A percentile compares a stretch with the other conserved stretches of the same genome.
These are phyloP conservation scores for Chlorella sorokiniana DNA, from an alignment of 139 green algal species.

Conservation along the genomic window DNA sequence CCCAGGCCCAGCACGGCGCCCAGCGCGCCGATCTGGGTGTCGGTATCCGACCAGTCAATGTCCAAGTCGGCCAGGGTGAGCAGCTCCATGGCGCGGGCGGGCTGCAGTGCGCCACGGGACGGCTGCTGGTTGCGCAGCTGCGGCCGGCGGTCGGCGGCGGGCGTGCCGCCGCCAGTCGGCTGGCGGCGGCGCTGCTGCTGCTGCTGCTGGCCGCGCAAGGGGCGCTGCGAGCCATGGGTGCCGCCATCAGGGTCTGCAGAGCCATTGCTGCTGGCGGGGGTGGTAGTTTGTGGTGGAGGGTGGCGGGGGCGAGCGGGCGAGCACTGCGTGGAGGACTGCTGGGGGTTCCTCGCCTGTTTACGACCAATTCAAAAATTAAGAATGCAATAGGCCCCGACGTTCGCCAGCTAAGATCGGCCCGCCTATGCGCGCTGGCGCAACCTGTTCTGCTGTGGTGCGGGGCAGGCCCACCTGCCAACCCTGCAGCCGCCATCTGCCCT, in stretches of 20 bases:
- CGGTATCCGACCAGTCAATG: constrained; percentile 77
- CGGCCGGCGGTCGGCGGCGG: background rate
- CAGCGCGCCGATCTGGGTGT: constrained; percentile 62
- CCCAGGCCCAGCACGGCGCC: constrained; percentile 63
- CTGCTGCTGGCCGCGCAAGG: constrained; percentile 12
- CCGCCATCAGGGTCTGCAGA: background rate
- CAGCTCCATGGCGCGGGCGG: background rate
- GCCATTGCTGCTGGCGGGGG: background rate
- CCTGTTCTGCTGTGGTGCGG: background rate
- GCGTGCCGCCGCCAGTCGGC: background rate
- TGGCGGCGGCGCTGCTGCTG: background rate
- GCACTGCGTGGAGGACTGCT: background rate
- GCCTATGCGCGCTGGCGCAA: background rate
- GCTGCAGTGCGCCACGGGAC: background rate
- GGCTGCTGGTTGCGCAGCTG: background rate
- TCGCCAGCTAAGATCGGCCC: no score
- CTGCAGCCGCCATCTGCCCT: background rate
- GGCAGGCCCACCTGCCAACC: background rate
- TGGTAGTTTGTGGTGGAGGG: background rate
- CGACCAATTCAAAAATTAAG: no score
- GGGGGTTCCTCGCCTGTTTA: background rate
- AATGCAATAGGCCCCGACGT: background rate
- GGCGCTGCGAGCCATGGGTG: background rate
- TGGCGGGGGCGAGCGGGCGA: background rate
- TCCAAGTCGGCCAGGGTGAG: constrained; percentile 57